phyloP scores from a whole-genome alignment of 371 early-diverging fungal genomes.

The Apophysomyces ossiformis region DNA sequence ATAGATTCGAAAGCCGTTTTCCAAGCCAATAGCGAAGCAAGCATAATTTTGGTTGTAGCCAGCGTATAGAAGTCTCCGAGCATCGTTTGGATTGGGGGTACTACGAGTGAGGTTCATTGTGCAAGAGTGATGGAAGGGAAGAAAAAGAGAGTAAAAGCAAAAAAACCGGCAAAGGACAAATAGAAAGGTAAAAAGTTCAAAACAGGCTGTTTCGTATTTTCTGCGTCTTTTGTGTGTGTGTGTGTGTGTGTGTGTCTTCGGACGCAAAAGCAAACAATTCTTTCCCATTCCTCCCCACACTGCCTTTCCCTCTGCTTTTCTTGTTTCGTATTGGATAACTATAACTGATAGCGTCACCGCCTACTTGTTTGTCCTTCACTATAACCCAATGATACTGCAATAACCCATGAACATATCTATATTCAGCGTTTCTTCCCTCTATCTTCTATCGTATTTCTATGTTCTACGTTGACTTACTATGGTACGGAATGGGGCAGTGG shows the following conservation, averaged over 20 bases:
- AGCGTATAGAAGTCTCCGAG: constrained; percentile 65
- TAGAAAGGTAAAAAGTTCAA: background rate
- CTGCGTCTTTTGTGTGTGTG: background rate
- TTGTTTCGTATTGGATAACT: too few species aligned
- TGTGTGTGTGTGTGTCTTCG: too few species aligned
- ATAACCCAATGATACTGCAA: too few species aligned
- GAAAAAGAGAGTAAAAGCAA: constrained; percentile 3
- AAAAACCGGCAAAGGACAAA: background rate
- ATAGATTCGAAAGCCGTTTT: constrained; percentile 89
- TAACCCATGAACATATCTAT: too few species aligned
- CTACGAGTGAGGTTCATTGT: constrained; percentile 65
- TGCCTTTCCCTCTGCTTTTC: too few species aligned
- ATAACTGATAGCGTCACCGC: too few species aligned
- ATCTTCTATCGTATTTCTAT: background rate
- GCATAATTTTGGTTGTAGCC: constrained; percentile 86
- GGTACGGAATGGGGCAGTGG: too few species aligned
- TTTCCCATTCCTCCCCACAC: too few species aligned
- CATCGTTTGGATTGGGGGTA: constrained; percentile 54
- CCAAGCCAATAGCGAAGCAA: constrained; percentile 93
- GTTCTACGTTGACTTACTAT: too few species aligned
- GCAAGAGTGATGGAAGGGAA: constrained; percentile 4
- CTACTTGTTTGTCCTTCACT: too few species aligned
- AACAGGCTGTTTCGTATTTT: background rate
- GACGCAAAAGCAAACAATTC: too few species aligned
- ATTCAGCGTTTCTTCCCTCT: background rate